Conservation (phyloP, 768 basidiomycete genomes). For the Chalciporus piperatus region DNA sequence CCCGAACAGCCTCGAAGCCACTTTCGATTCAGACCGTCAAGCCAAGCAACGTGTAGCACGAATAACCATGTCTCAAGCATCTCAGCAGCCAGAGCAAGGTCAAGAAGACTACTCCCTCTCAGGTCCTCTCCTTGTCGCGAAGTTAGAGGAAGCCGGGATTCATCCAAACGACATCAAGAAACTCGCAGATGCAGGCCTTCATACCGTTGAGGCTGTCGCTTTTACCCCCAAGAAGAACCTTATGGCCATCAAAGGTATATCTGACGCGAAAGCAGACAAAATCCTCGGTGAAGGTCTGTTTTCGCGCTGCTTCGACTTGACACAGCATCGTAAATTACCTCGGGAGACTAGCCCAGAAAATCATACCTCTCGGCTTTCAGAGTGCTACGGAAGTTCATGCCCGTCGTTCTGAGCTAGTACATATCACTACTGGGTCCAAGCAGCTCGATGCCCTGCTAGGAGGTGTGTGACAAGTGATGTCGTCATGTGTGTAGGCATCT, state of each 20-base stretch:
- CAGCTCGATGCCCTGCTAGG: conserved; percentile 94
- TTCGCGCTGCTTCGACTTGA: neutral
- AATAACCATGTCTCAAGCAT: conserved; percentile 43
- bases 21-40: too few species aligned
- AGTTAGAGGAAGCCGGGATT: conserved; percentile 87
- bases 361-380: conserved; percentile 95
- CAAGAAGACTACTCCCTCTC: conserved; percentile 55
- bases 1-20: neutral
- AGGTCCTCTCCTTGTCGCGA: conserved; percentile 82
- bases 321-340: conserved; percentile 4
- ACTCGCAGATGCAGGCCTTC: conserved; percentile 83
- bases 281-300: conserved; percentile 83
- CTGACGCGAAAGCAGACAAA: conserved; percentile 96
- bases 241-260: conserved; percentile 92
- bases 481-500: conserved; percentile 6
- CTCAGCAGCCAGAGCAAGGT: conserved; percentile 45
- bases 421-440: conserved; percentile 95
- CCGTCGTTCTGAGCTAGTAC: conserved; percentile 89
- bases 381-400: conserved; percentile 98
- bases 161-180: conserved; percentile 92
- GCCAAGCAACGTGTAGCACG: neutral
- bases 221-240: conserved; percentile 95
- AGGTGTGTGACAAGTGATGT: conserved; percentile 44
- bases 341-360: conserved; percentile 72
- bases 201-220: conserved; percentile 94